Conservation (phyloP, 768 basidiomycete species). For the Pisolithus albus region DNA sequence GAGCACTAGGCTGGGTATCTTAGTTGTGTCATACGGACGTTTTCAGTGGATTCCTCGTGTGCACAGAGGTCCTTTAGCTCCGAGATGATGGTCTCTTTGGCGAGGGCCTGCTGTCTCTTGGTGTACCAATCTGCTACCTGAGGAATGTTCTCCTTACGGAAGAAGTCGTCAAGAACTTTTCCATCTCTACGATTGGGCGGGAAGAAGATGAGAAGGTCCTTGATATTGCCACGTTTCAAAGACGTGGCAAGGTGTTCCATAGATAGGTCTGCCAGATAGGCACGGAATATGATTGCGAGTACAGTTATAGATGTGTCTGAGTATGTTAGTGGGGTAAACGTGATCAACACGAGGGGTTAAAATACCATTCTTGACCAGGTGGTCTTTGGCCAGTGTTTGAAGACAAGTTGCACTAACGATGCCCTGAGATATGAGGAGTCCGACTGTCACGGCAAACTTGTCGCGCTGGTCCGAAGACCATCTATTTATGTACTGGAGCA, state of each 20-base stretch:
- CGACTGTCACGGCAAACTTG: constrained; percentile 76
- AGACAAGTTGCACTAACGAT: constrained; percentile 74
- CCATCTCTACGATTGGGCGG: constrained; percentile 74
- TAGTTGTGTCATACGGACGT: constrained; percentile 38
- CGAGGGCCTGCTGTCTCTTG: constrained; percentile 78
- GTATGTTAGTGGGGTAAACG: neutral
- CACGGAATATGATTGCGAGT: constrained; percentile 71
- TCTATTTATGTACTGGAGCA: constrained; percentile 85
- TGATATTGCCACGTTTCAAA: constrained; percentile 81
- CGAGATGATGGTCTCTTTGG: constrained; percentile 69
- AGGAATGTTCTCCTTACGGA: constrained; percentile 70
- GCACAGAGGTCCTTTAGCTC: constrained; percentile 66
- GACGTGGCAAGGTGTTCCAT: constrained; percentile 83
- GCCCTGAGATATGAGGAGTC: constrained; percentile 79
- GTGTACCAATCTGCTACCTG: constrained; percentile 92
- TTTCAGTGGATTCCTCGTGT: constrained; percentile 59
- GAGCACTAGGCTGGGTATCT: constrained; percentile 2
- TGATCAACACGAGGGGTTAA: neutral
- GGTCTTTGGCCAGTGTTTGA: constrained; percentile 82
- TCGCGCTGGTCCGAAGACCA: constrained; percentile 74
- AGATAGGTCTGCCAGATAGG: constrained; percentile 73
- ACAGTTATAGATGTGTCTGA: constrained; percentile 74
- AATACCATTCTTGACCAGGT: constrained; percentile 89
- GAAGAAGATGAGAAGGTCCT: constrained; percentile 83
- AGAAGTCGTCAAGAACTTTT: constrained; percentile 75